Base-by-base conservation (phyloP, 768 basidiomycete species). In the Crucibulum laeve region DNA sequence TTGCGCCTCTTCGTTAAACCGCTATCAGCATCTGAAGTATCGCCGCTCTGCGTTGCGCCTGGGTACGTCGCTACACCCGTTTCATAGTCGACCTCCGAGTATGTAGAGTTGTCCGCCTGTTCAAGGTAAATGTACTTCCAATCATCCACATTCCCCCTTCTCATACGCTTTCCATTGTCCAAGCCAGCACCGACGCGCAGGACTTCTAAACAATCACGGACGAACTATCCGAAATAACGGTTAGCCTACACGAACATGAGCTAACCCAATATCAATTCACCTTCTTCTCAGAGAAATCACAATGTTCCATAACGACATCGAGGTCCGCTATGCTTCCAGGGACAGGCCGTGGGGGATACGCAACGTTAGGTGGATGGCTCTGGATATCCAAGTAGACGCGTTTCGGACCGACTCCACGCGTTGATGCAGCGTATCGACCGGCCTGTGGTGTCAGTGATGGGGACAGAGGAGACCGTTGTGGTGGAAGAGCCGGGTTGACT, bases 161-260 rank as follows among this genome's bases (percentile, higher is more conserved):
- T 71, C 23, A 91, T 61, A 15, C 82, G 77, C 33, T 80, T 80
- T 11, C 82, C 85, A 40, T 86, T 84, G 58, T 99, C 94, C 35
- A 98, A 74, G 13, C 91, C 87, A 5, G 77, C 90, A 3, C 94
- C 95, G 10, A 93, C 69, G n/a, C 95, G 80, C 21, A 99, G 76
- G 35, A 95, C 84, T 62, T 98, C 94, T 30, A 99, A 71, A 56
- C 96, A 99, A 59, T 98, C 96, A 30, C 95, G 83, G n/a, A 98
- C 95, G 66, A 89, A 94, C 89, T 96, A 58, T 53, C 46, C 21
- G 7, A 42, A 45, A n/a, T n/a, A 43, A 30, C 14, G n/a, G 8
- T 8, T 15, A 33, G 33, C 13, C 4, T 18, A 21, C 17, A 23
- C 17, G n/a, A 10, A n/a, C n/a, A 13, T 19, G 30, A 19, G 2